Evolutionary conservation across 2,329 filamentous ascomycete species (phyloP).

Genomic region (Exophiala dermatitidis): DNA sequence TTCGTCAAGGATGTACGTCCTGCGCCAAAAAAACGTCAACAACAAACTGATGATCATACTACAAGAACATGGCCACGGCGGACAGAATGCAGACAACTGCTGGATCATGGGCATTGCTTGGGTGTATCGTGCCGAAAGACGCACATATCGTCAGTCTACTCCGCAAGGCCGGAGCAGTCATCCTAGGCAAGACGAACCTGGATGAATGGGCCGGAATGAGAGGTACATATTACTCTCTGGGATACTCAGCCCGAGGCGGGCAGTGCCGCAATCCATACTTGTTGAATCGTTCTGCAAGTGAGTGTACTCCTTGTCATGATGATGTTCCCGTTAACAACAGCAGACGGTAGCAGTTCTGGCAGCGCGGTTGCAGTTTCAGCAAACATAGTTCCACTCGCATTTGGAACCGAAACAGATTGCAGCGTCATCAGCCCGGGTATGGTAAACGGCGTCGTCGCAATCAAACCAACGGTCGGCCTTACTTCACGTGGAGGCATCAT

Average conservation of each 20-base stretch:
- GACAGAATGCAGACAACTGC: slow-evolving; percentile 29
- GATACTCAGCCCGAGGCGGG: slow-evolving; percentile 58
- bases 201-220: slow-evolving; percentile 27
- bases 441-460: slow-evolving; percentile 31
- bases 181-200: slow-evolving; percentile 33
- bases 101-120: slow-evolving; percentile 27
- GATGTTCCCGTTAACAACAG: not conserved
- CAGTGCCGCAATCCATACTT: slow-evolving; percentile 60
- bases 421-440: slow-evolving; percentile 31
- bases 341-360: slow-evolving; percentile 27
- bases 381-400: slow-evolving; percentile 31
- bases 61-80: slow-evolving; percentile 30
- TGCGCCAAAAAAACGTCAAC: not conserved
- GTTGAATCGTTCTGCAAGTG: slow-evolving; percentile 19
- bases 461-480: slow-evolving; percentile 33
- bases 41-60: not conserved
- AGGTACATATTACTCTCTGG: slow-evolving; percentile 44
- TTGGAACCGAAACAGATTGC: slow-evolving; percentile 34
- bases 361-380: slow-evolving; percentile 32
- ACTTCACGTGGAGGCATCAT: slow-evolving; percentile 31
- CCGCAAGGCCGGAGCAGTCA: slow-evolving; percentile 29
- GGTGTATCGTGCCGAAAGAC: slow-evolving; percentile 24
- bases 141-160: slow-evolving; percentile 28
- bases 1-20: slow-evolving; percentile 30
- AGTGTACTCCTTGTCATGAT: not conserved